These are phyloP conservation scores for Nakaseomyces glabratus DNA, from an alignment of 1,139 yeast genomes.

Conservation along the genomic window DNA sequence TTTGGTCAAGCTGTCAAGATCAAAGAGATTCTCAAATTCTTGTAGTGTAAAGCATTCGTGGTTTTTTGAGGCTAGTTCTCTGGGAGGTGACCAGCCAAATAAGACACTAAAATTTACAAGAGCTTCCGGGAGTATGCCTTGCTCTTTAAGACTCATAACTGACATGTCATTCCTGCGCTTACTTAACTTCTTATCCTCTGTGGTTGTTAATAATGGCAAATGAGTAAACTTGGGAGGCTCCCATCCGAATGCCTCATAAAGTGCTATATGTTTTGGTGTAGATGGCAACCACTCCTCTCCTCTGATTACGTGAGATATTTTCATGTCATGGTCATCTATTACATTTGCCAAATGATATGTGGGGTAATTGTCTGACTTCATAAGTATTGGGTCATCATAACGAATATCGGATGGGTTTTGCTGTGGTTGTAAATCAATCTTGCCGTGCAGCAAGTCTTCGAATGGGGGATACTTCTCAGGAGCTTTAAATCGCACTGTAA, in stretches of 20 bases:
- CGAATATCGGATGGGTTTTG: conserved; percentile 59
- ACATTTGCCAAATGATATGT: conserved; percentile 96
- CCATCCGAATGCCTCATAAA: conserved; percentile 87
- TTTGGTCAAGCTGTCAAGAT: conserved; percentile 65
- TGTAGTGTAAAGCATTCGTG: conserved; percentile 54
- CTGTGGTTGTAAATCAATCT: conserved; percentile 70
- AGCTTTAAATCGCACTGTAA: conserved; percentile 52
- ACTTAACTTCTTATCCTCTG: conserved; percentile 68
- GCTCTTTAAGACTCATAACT: conserved; percentile 46
- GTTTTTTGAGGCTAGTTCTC: conserved; percentile 43
- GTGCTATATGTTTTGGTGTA: conserved; percentile 86
- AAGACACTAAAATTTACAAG: conserved; percentile 77
- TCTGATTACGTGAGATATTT: conserved; percentile 84
- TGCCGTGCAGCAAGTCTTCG: conserved; percentile 69
- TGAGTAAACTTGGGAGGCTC: conserved; percentile 72
- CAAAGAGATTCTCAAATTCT: conserved; percentile 41
- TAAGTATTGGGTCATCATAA: conserved; percentile 79
- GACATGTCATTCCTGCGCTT: conserved; percentile 81
- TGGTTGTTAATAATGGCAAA: conserved; percentile 75
- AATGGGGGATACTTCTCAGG: conserved; percentile 64
- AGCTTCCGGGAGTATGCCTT: conserved; percentile 79
- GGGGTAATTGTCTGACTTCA: conserved; percentile 89
- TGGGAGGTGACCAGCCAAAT: conserved; percentile 88
- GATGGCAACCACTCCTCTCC: conserved; percentile 98
- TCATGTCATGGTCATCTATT: conserved; percentile 88